phyloP scores from a whole-genome alignment of 352 stramenopile species.

The Globisporangium mamillatum region DNA sequence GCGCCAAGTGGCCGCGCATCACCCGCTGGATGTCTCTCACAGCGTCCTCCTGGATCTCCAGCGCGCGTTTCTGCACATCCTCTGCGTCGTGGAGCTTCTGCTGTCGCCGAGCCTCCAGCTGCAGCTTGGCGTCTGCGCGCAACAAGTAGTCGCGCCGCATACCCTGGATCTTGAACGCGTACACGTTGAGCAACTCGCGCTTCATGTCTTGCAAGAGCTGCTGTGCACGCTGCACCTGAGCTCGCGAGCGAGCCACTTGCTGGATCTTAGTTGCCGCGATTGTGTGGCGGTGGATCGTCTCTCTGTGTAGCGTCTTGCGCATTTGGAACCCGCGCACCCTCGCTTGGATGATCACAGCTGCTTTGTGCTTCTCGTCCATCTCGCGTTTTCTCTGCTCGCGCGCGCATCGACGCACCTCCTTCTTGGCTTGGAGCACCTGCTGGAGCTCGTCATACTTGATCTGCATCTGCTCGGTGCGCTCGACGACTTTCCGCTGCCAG shows the following conservation, averaged over 20 bases:
- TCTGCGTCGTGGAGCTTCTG: slow-evolving; percentile 22
- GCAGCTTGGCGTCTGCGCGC: slow-evolving; percentile 24
- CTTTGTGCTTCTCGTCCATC: slow-evolving; percentile 25
- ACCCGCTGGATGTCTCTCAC: slow-evolving; percentile 47
- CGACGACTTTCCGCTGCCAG: slow-evolving; percentile 53
- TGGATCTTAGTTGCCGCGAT: slow-evolving; percentile 47
- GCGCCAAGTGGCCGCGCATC: slow-evolving; percentile 30
- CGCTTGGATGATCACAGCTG: slow-evolving; percentile 29
- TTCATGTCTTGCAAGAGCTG: slow-evolving; percentile 31
- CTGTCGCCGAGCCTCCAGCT: slow-evolving; percentile 29
- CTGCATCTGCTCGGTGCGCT: slow-evolving; percentile 57
- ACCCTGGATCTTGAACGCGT: slow-evolving; percentile 44
- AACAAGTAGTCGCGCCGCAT: slow-evolving; percentile 29
- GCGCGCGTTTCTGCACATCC: slow-evolving; percentile 16
- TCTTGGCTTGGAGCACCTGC: slow-evolving; percentile 44
- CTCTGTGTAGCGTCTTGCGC: slow-evolving; percentile 17
- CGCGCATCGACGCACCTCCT: slow-evolving; percentile 28
- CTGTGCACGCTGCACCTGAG: slow-evolving; percentile 41
- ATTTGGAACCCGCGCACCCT: slow-evolving; percentile 32
- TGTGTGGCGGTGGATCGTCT: slow-evolving; percentile 28
- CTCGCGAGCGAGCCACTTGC: slow-evolving; percentile 34
- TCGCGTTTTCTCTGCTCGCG: slow-evolving; percentile 40
- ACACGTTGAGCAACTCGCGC: slow-evolving; percentile 30
- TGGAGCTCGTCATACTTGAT: slow-evolving; percentile 64
- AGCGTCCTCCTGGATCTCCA: slow-evolving; percentile 24